Base-by-base conservation (phyloP, 2,329 filamentous ascomycete genomes). In the Coleophoma cylindrospora region DNA sequence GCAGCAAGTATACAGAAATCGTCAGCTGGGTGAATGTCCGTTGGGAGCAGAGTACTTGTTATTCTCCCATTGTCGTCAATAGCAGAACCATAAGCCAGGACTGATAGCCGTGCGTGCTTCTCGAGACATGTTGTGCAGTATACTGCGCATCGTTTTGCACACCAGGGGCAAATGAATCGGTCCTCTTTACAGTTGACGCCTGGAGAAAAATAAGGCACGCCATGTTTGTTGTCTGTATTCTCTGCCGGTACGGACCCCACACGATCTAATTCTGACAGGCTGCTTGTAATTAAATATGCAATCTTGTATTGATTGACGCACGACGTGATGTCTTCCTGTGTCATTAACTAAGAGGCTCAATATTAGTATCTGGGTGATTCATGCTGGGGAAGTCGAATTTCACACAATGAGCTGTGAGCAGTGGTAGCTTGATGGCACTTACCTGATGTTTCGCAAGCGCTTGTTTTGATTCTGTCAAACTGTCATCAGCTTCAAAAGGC, bases 21-120 rank as follows among this genome's bases (percentile, higher is more conserved):
- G 52, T 67, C 65, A 22, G 62, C 63, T 40, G 65, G 65, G 49
- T 67, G 64, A 46, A 57, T 53, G 49, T 67, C 65, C 10, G 65
- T 67, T 22, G 54, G 51, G 3, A 65, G 54, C 12, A 66, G 53
- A 13, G 54, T 54, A 41, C 58, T 60, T 5, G 58, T 57, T 17
- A 61, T 55, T 32, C 48, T 44, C 27, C 54, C 57, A 33, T 59
- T 56, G 15, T 61, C 57, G 40, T 55, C 52, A 15, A 61, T 53
- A 12, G 62, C 60, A 14, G 47, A 40, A 36, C 50, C 46, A 40
- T 66, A 66, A 14, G 53, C 52, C 13, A 50, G 50, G 9, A 59
- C 52, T 2, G 54, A 34, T 44, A 55, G 48, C 15, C 56, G 34
- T 15, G 57, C 55, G 15, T 59, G 47, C n/a, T 49, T 45, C 41